Evolutionary conservation across 2,329 filamentous ascomycete species (phyloP).

Genomic region (Arthroderma sp.): DNA sequence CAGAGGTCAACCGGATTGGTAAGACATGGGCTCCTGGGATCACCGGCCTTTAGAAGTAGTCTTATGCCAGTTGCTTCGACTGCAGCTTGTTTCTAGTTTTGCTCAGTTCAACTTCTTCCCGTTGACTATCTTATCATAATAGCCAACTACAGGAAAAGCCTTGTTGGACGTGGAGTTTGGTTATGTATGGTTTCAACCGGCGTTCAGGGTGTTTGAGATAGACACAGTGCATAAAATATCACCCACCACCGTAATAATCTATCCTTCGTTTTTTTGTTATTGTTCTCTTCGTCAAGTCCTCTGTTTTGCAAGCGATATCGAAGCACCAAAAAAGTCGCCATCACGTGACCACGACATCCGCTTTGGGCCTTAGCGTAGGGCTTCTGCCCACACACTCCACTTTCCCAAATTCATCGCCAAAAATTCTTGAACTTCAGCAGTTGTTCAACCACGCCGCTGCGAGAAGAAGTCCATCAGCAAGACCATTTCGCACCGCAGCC

Average conservation of each 20-base stretch:
- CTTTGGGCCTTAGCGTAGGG: constrained; percentile 31
- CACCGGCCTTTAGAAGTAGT: constrained; percentile 19
- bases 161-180: neutral
- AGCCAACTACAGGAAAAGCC: neutral
- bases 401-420: constrained; percentile 9
- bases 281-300: neutral
- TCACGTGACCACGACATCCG: constrained; percentile 8
- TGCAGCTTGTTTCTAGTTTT: neutral
- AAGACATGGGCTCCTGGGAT: constrained; percentile 71
- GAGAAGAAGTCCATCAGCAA: constrained; percentile 7
- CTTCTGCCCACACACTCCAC: constrained; percentile 29
- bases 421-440: constrained; percentile 4
- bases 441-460: constrained; percentile 12
- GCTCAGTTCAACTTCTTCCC: neutral
- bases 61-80: neutral
- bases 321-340: neutral
- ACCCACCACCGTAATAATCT: neutral
- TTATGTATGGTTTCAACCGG: neutral
- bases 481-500: constrained; percentile 28
- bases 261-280: neutral
- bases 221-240: neutral
- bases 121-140: neutral
- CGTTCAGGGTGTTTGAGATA: neutral
- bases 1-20: constrained; percentile 75
- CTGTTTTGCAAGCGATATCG: neutral